Base-by-base conservation (phyloP, 2,329 filamentous ascomycete genomes). In the Magnaporthiopsis poae region DNA sequence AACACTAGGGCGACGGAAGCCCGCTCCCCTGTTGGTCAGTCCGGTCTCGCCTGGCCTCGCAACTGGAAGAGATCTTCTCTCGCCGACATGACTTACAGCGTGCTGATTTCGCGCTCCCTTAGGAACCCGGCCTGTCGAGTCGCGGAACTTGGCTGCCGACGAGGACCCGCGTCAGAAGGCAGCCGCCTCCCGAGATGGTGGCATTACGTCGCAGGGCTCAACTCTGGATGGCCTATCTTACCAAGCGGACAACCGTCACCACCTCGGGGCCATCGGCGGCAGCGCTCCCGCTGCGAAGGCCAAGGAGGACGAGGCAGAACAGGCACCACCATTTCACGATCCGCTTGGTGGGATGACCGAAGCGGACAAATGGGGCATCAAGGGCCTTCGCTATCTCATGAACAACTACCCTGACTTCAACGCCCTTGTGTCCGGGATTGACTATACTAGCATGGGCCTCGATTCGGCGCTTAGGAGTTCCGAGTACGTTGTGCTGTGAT, bases 331-430 rank as follows among this genome's bases (percentile, higher is more conserved):
- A 56, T 75, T 80, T 13, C 80, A 85, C 69, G 86, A 89, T 73
- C 86, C 86, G 62, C 77, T 89, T 33, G 79, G 80, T 63, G 84
- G 85, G 62, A 86, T 88, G 86, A 76, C 82, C n/a, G 80, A 84
- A 3, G 81, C 81, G 59, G 86, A 89, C 71, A 87, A 84, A 72
- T 89, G 82, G 81, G 87, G 87, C 5, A 79, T 89, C 63, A 88
- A 88, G 73, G 87, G 87, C 12, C 77, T 88, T 68, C 80, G 82
- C 67, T 84, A 84, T 39, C 76, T 89, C 74, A 88, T 88, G 81
- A 86, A 84, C 75, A 86, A 84, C 72, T 86, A 83, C 69, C 83
- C 84, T 18, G 85, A 88, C 70, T 88, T 87, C 73, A 85, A 84
- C 65, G 83, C 84, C 4, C 80, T 87, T 72, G 79, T 88, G 13